These are phyloP conservation scores for Conticribra guillardii DNA, from an alignment of 108 stramenopile species.

Conservation along the genomic window DNA sequence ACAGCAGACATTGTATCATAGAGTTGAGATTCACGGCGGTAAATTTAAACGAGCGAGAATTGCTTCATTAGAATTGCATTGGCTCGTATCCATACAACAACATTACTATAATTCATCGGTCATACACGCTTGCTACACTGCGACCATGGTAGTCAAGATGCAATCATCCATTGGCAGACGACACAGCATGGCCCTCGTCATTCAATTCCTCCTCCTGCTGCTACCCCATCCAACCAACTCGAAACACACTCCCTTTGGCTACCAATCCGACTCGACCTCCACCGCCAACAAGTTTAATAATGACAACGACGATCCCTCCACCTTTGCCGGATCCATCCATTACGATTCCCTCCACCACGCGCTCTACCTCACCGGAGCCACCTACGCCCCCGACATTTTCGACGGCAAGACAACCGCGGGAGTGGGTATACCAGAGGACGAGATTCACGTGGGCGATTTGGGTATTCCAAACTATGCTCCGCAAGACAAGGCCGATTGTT, in stretches of 20 bases:
- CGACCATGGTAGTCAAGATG: too few species aligned
- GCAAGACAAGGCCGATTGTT: slow-evolving; percentile 32
- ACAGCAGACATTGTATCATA: too few species aligned
- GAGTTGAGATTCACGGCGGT: too few species aligned
- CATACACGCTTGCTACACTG: too few species aligned
- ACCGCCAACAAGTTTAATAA: slow-evolving; percentile 7
- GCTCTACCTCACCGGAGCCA: slow-evolving; percentile 50
- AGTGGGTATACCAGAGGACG: too few species aligned
- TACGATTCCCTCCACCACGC: slow-evolving; percentile 59
- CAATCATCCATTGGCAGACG: too few species aligned
- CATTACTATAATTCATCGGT: too few species aligned
- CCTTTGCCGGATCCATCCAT: slow-evolving; percentile 47
- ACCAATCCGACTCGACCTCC: slow-evolving; percentile 47
- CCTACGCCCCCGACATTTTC: slow-evolving; percentile 33
- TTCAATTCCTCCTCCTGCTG: background rate
- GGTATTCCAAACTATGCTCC: slow-evolving; percentile 22
- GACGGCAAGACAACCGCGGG: too few species aligned
- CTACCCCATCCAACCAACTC: background rate
- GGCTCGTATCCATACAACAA: too few species aligned
- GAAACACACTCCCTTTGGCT: slow-evolving; percentile 39
- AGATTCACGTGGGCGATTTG: slow-evolving; percentile 27
- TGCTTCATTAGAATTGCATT: too few species aligned
- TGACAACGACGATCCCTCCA: slow-evolving; percentile 30
- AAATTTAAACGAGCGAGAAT: too few species aligned
- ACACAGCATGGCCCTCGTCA: too few species aligned